Evolutionary conservation across 2,329 filamentous ascomycete species (phyloP).

Genomic region (Penicillium crustosum): DNA sequence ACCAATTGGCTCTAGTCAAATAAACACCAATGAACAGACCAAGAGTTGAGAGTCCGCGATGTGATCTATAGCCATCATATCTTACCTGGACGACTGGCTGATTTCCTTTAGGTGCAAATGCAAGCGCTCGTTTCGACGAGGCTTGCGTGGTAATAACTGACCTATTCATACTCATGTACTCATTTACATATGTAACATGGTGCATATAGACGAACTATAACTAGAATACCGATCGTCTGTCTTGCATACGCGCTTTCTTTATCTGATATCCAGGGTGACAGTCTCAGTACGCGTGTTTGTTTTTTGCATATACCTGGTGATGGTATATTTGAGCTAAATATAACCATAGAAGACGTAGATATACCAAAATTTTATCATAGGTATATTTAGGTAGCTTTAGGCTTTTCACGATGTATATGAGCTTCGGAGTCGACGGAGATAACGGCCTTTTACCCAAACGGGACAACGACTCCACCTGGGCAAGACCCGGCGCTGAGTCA

Average conservation of each 20-base stretch:
- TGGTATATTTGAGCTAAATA: background rate
- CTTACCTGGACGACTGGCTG: background rate
- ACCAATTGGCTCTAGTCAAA: too few relatives aligned
- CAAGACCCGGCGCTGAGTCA: background rate
- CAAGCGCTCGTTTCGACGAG: conserved; percentile 9
- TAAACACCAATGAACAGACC: too few relatives aligned
- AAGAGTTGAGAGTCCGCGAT: background rate
- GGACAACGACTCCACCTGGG: background rate
- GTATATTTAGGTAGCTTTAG: background rate
- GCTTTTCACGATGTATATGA: background rate
- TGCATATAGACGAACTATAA: background rate
- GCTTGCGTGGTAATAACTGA: conserved; percentile 3
- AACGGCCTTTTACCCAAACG: background rate
- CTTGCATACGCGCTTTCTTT: too few relatives aligned
- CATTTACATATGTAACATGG: conserved; percentile 2
- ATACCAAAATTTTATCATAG: background rate
- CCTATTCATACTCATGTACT: conserved; percentile 5
- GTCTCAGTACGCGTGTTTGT: too few relatives aligned
- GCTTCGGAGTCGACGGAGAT: background rate
- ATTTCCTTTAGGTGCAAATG: background rate
- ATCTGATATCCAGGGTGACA: too few relatives aligned
- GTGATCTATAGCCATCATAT: background rate
- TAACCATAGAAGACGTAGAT: background rate
- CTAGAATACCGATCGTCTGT: background rate
- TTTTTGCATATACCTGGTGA: conserved; percentile 13